Percentiles rank a stretch among this genome's conserved stretches.
These are phyloP conservation scores for Collariella sp. DNA, from an alignment of 495 filamentous ascomycete genomes.

Conservation along the genomic window DNA sequence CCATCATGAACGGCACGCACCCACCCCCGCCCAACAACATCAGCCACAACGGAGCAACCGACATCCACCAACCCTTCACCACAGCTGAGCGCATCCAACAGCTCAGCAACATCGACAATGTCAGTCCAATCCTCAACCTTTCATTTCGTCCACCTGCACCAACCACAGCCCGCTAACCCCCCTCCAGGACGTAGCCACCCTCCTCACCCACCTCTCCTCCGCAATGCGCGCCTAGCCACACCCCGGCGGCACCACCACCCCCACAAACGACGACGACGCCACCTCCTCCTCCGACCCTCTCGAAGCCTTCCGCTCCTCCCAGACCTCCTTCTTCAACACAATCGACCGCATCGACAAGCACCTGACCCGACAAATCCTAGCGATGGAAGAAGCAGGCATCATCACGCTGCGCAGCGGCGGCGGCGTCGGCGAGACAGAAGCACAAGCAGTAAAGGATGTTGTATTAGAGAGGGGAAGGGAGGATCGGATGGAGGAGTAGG, in stretches of 20 bases:
- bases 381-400: constrained; percentile 68
- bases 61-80: constrained; percentile 42
- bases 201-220: constrained; percentile 59
- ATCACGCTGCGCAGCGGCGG: constrained; percentile 39
- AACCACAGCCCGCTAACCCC: constrained; percentile 1
- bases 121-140: constrained; percentile 18
- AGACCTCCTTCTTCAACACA: constrained; percentile 55
- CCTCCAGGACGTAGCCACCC: constrained; percentile 37
- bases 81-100: constrained; percentile 67
- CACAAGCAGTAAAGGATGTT: background rate
- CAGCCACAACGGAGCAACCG: constrained; percentile 6
- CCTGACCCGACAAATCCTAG: constrained; percentile 69
- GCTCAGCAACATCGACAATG: constrained; percentile 66
- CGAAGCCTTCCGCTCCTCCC: constrained; percentile 53
- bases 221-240: constrained; percentile 64
- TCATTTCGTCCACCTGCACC: background rate
- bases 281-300: constrained; percentile 40
- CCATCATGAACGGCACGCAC: constrained; percentile 9
- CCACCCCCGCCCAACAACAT: background rate
- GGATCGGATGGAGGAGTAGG: too few species aligned
- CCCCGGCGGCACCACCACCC: constrained; percentile 6
- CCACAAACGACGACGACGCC: background rate
- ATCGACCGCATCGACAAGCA: constrained; percentile 61
- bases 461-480: too few species aligned
- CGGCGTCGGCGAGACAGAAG: background rate